A percentile compares a stretch with the other conserved stretches of the same genome.
Conservation (phyloP, 2,329 filamentous ascomycete genomes). For the Fusarium haematococcum region DNA sequence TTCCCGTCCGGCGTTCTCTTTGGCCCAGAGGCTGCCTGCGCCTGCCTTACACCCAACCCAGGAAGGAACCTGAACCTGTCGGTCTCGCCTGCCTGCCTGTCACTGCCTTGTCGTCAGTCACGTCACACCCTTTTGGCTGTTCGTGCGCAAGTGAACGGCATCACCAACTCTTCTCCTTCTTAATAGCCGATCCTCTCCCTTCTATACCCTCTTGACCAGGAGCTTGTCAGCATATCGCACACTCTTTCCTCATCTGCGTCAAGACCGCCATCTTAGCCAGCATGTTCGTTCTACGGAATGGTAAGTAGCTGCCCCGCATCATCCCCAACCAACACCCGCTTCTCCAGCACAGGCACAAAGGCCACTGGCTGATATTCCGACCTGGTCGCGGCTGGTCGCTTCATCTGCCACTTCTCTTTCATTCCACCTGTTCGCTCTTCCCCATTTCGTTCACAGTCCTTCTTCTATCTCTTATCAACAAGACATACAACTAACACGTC, state of each 20-base stretch:
- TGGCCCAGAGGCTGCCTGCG: not conserved
- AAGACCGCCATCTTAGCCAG: conserved; percentile 35
- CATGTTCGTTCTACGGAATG: conserved; percentile 56
- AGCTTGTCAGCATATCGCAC: conserved; percentile 7
- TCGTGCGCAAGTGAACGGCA: conserved; percentile 27
- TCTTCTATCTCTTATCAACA: not conserved
- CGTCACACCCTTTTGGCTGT: conserved; percentile 29
- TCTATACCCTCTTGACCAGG: conserved; percentile 1
- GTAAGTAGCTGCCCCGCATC: conserved; percentile 46
- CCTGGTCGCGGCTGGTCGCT: conserved; percentile 4
- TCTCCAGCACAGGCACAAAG: conserved; percentile 17
- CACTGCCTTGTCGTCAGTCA: conserved; percentile 35
- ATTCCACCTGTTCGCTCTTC: not conserved
- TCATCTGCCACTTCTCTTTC: conserved; percentile 8
- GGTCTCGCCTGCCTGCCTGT: conserved; percentile 3
- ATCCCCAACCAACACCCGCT: conserved; percentile 28
- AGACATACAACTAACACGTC: conserved; percentile 23
- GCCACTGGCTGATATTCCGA: not conserved
- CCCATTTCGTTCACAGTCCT: not conserved
- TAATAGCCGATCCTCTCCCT: not conserved
- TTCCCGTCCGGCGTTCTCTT: conserved; percentile 1
- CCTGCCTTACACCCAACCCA: not conserved
- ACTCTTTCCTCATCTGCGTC: conserved; percentile 6
- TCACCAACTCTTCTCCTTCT: conserved; percentile 25
- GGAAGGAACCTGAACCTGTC: conserved; percentile 7